These are phyloP conservation scores for Fraxinus ornus DNA, from an alignment of 305 asterid genomes.

Conservation along the genomic window DNA sequence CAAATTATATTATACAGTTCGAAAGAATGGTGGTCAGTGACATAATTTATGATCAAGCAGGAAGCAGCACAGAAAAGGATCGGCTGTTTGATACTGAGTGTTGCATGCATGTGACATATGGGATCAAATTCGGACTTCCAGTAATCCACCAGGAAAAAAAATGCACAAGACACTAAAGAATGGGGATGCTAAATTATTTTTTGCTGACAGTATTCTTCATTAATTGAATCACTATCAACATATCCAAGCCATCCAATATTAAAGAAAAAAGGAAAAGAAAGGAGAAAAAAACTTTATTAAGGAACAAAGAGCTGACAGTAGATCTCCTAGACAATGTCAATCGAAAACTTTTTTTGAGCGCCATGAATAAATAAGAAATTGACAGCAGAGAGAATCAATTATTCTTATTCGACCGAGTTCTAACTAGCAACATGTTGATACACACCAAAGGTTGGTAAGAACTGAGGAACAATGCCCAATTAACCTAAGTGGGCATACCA, in stretches of 20 bases:
- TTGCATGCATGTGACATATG: not conserved
- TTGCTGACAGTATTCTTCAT: not conserved
- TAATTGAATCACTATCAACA: not conserved
- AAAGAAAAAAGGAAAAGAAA: not conserved
- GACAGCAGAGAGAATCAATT: not conserved
- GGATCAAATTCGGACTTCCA: not conserved
- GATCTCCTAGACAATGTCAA: not conserved
- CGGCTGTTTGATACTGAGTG: not conserved
- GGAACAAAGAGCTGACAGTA: not conserved
- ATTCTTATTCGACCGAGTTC: not conserved
- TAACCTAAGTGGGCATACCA: not conserved
- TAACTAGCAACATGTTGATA: not conserved
- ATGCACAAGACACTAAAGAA: not conserved
- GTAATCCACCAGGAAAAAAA: not conserved
- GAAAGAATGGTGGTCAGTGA: not conserved
- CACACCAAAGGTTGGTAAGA: not conserved
- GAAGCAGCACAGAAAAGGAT: not conserved
- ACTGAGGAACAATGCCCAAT: not conserved
- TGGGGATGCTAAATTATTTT: not conserved
- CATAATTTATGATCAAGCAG: not conserved
- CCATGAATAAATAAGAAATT: not conserved
- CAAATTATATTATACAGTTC: not conserved
- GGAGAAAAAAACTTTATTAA: not conserved
- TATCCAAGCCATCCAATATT: not conserved
- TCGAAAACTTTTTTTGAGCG: not conserved